phyloP scores from a whole-genome alignment of 371 early-diverging fungal species.

The Mortierella sp. region DNA sequence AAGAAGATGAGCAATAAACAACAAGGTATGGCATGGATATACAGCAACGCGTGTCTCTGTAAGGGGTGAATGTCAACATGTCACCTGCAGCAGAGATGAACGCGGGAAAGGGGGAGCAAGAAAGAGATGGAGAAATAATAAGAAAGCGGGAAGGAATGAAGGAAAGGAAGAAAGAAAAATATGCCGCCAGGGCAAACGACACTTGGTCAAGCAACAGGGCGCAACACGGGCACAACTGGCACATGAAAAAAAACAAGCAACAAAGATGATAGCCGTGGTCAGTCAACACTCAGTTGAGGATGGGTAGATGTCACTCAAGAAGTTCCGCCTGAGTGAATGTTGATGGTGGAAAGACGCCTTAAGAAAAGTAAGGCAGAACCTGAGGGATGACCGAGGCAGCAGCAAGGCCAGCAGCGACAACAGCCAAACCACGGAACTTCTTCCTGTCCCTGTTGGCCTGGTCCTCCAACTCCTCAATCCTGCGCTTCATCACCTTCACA shows the following conservation, averaged over 20 bases:
- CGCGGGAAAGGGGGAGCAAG: neutral
- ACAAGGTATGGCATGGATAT: slow-evolving; percentile 5
- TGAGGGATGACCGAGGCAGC: slow-evolving; percentile 55
- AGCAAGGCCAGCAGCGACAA: slow-evolving; percentile 52
- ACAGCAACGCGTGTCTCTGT: neutral
- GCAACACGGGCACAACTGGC: neutral
- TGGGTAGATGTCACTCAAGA: neutral
- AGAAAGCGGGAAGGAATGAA: neutral
- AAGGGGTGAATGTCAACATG: slow-evolving; percentile 10
- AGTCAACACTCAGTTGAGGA: neutral
- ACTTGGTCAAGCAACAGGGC: slow-evolving; percentile 1
- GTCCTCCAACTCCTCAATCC: slow-evolving; percentile 54
- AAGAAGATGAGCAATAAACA: neutral
- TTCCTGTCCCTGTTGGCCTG: slow-evolving; percentile 43
- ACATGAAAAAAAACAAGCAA: neutral
- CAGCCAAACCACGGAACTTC: slow-evolving; percentile 49
- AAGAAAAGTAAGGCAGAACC: slow-evolving; percentile 54
- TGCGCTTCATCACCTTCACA: slow-evolving; percentile 46
- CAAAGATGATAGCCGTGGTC: neutral
- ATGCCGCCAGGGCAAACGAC: slow-evolving; percentile 4
- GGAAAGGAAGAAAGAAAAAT: neutral
- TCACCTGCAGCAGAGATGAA: slow-evolving; percentile 5
- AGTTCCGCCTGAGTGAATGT: neutral
- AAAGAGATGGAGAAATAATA: neutral
- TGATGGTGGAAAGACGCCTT: neutral